A percentile compares a stretch with the other conserved stretches of the same genome.
These are phyloP conservation scores for Daldinia eschscholtzii DNA, from an alignment of 2,329 filamentous ascomycete genomes.

Conservation along the genomic window DNA sequence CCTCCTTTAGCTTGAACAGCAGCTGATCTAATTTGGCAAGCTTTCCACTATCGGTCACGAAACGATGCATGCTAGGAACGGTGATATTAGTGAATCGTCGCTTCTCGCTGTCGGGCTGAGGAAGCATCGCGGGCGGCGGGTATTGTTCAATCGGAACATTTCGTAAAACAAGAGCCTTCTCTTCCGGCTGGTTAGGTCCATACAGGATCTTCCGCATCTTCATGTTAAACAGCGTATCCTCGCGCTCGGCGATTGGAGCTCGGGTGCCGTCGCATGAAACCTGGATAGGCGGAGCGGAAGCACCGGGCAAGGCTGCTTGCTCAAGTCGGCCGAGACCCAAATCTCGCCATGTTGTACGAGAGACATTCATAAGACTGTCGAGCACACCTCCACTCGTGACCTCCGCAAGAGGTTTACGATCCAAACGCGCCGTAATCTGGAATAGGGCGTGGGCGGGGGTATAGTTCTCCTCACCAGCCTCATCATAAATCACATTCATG, in stretches of 20 bases:
- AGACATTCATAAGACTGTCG: slow-evolving; percentile 82
- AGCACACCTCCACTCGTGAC: slow-evolving; percentile 80
- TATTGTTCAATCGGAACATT: slow-evolving; percentile 76
- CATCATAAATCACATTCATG: slow-evolving; percentile 78
- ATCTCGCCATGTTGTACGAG: slow-evolving; percentile 72
- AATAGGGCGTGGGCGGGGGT: slow-evolving; percentile 83
- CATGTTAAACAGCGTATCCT: slow-evolving; percentile 82
- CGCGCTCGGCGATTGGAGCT: slow-evolving; percentile 71
- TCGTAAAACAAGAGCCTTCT: slow-evolving; percentile 79
- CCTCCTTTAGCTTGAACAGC: slow-evolving; percentile 89
- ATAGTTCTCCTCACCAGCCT: slow-evolving; percentile 70
- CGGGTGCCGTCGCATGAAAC: slow-evolving; percentile 79
- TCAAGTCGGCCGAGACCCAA: slow-evolving; percentile 84
- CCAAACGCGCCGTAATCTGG: slow-evolving; percentile 79
- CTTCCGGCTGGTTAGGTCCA: slow-evolving; percentile 72
- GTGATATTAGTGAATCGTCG: slow-evolving; percentile 89
- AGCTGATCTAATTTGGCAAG: slow-evolving; percentile 90
- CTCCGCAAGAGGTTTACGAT: slow-evolving; percentile 75
- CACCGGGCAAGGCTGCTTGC: slow-evolving; percentile 81
- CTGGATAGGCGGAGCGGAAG: slow-evolving; percentile 87
- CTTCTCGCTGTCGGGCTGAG: slow-evolving; percentile 83
- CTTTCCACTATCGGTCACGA: slow-evolving; percentile 98
- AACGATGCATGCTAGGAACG: slow-evolving; percentile 96
- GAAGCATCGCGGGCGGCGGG: slow-evolving; percentile 75
- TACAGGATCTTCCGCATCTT: slow-evolving; percentile 81